phyloP scores from a whole-genome alignment of 768 basidiomycete genomes.

The Boletus patriciae region DNA sequence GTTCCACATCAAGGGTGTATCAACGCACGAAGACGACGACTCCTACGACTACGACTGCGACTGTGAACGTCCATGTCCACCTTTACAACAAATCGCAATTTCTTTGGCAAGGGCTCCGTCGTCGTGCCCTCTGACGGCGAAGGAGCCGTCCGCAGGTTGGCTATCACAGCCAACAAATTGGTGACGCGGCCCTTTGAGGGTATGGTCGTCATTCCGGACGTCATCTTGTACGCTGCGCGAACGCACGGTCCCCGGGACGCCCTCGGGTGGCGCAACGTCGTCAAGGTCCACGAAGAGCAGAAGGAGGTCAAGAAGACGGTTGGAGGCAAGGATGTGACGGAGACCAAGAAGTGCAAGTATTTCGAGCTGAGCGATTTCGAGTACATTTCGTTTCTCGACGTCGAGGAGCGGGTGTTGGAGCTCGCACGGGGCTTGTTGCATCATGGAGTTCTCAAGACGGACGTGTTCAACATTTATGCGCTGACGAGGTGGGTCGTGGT shows the following conservation, averaged over 20 bases:
- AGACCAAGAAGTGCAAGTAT: conserved; percentile 96
- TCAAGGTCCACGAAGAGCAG: conserved; percentile 74
- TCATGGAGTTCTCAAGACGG: conserved; percentile 62
- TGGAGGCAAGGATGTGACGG: conserved; percentile 75
- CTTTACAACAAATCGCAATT: conserved; percentile 20
- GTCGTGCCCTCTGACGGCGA: conserved; percentile 56
- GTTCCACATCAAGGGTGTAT: not conserved
- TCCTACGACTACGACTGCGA: not conserved
- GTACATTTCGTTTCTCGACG: conserved; percentile 71
- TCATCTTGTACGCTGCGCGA: conserved; percentile 71
- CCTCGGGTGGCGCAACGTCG: conserved; percentile 75
- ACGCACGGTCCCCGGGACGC: conserved; percentile 75
- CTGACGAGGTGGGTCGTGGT: conserved; percentile 66
- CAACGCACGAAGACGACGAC: not conserved
- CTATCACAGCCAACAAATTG: conserved; percentile 54
- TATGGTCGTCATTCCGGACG: conserved; percentile 78
- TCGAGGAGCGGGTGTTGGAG: conserved; percentile 62
- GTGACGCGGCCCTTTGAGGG: conserved; percentile 69
- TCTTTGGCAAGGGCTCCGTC: conserved; percentile 63
- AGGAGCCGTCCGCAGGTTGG: conserved; percentile 56
- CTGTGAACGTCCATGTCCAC: conserved; percentile 1
- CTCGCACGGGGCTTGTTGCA: conserved; percentile 72
- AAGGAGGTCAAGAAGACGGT: conserved; percentile 87
- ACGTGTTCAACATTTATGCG: conserved; percentile 90
- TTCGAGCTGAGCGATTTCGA: conserved; percentile 90